A percentile compares a stretch with the other conserved stretches of the same genome.
These are phyloP conservation scores for Tetraselmis striata DNA, from an alignment of 139 green algal species.

Conservation along the genomic window DNA sequence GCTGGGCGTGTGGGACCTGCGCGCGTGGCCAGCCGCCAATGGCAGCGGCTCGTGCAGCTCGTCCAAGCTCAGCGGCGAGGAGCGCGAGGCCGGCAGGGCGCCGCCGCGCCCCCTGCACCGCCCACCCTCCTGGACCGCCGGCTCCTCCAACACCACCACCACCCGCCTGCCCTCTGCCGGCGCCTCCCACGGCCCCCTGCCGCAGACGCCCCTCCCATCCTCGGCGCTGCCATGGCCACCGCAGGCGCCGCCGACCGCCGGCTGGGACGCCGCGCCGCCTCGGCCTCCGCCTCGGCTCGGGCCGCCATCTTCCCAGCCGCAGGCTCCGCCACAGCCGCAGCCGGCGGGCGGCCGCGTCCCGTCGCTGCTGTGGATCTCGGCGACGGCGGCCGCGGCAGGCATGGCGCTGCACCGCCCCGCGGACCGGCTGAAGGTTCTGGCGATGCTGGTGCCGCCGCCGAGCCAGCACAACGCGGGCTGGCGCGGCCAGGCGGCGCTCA, in stretches of 20 bases:
- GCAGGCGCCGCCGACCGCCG: neutral
- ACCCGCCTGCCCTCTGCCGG: neutral
- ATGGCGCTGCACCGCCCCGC: neutral
- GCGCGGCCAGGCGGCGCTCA: neutral
- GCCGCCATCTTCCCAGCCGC: too few species aligned
- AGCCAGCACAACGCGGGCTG: neutral
- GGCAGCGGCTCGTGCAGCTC: neutral
- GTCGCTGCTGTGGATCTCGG: neutral
- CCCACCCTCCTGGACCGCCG: neutral
- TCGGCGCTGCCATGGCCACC: too few species aligned
- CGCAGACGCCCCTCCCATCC: too few species aligned
- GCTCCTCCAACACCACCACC: neutral
- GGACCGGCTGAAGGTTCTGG: neutral
- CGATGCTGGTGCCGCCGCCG: neutral
- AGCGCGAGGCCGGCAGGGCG: neutral
- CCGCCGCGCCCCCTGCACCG: too few species aligned
- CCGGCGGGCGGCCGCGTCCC: neutral
- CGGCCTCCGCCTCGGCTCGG: too few species aligned
- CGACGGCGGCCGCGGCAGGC: neutral
- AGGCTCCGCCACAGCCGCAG: neutral
- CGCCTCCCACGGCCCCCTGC: neutral
- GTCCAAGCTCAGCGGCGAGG: neutral
- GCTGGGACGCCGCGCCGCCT: too few species aligned
- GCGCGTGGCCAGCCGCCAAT: neutral
- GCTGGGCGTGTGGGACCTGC: neutral